These are phyloP conservation scores for Aspergillus sp. DNA, from an alignment of 2,329 filamentous ascomycete genomes.

Conservation along the genomic window DNA sequence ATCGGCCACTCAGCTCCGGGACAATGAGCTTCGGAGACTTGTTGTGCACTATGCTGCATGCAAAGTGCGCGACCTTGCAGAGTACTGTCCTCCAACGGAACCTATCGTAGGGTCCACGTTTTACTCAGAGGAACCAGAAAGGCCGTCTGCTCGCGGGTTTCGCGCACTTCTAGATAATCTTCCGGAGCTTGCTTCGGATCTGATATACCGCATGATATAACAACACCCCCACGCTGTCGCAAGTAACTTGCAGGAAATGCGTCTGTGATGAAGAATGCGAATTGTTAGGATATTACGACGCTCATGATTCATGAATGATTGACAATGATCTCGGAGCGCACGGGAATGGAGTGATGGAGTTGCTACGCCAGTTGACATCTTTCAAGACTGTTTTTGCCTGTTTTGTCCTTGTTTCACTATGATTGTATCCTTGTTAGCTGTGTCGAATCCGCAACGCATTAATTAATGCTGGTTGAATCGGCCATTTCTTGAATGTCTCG, in stretches of 20 bases:
- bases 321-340: background rate
- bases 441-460: background rate
- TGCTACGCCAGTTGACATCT: background rate
- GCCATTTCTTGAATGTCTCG: background rate
- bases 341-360: background rate
- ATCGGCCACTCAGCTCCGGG: slow-evolving; percentile 36
- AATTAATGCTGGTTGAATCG: background rate
- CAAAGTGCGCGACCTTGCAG: slow-evolving; percentile 39
- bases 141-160: slow-evolving; percentile 32
- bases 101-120: slow-evolving; percentile 24
- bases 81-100: slow-evolving; percentile 32
- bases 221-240: background rate
- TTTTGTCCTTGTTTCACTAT: background rate
- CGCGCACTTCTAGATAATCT: slow-evolving; percentile 37
- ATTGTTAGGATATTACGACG: background rate
- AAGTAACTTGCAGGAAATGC: background rate
- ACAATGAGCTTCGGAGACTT: slow-evolving; percentile 42
- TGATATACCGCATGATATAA: slow-evolving; percentile 45
- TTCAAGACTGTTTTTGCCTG: background rate
- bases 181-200: slow-evolving; percentile 42
- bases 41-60: slow-evolving; percentile 43
- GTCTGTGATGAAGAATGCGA: background rate
- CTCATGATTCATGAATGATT: background rate
- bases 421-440: background rate
- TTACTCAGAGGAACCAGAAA: slow-evolving; percentile 24